Percentiles rank a stretch among this genome's conserved stretches.
Conservation (phyloP, 2,329 filamentous ascomycete genomes). For the Aspergillus japonicus region DNA sequence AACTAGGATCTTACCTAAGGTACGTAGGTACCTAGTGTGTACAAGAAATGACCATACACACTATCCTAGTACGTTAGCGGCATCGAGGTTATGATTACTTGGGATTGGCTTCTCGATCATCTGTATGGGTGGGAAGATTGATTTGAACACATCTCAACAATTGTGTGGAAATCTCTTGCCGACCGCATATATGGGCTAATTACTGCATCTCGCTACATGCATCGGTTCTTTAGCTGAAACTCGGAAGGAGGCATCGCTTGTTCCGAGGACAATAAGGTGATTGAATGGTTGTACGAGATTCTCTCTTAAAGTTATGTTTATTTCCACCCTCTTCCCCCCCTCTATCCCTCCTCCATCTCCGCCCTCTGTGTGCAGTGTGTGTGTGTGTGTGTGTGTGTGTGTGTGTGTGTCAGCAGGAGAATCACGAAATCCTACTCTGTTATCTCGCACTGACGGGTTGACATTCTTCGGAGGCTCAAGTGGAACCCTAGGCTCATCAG, state of each 20-base stretch:
- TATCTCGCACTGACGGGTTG: conserved; percentile 12
- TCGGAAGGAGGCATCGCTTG: conserved; percentile 9
- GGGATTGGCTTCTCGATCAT: background rate
- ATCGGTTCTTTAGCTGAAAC: conserved; percentile 12
- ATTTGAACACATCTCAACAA: conserved; percentile 7
- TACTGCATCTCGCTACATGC: background rate
- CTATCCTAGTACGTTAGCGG: conserved; percentile 3
- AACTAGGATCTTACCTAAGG: conserved; percentile 3
- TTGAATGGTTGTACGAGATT: background rate
- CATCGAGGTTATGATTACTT: conserved; percentile 8
- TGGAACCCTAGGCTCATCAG: conserved; percentile 13
- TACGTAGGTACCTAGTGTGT: background rate
- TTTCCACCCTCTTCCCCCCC: background rate
- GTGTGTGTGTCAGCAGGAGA: background rate
- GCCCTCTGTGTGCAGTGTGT: background rate
- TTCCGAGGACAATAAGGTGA: background rate
- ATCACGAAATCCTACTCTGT: background rate
- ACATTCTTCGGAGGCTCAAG: conserved; percentile 23
- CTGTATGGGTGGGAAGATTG: background rate
- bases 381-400: background rate
- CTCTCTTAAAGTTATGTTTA: background rate
- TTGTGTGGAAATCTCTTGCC: background rate
- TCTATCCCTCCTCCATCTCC: background rate
- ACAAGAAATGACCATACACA: conserved; percentile 18
- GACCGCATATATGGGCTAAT: background rate